Conservation (phyloP, 352 stramenopile species). For the Globisporangium orthogonon region DNA sequence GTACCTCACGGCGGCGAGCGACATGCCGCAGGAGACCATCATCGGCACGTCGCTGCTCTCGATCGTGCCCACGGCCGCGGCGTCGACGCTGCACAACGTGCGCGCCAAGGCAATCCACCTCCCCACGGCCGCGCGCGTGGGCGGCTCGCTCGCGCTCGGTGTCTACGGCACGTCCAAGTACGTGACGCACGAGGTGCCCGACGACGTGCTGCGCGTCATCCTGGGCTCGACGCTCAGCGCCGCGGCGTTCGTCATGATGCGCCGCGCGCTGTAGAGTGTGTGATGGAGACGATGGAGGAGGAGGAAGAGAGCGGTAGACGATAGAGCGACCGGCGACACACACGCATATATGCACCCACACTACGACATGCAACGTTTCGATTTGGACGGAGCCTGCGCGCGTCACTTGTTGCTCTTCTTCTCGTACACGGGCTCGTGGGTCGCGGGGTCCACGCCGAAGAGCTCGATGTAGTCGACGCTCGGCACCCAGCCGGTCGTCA, state of each 20-base stretch:
- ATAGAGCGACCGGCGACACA: background rate
- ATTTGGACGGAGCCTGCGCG: too few species aligned
- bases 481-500: constrained; percentile 79
- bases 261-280: constrained; percentile 42
- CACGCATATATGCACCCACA: too few species aligned
- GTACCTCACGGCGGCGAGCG: constrained; percentile 78
- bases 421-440: constrained; percentile 63
- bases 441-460: constrained; percentile 63
- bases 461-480: constrained; percentile 82
- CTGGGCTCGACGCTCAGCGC: constrained; percentile 61
- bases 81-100: constrained; percentile 78
- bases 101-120: constrained; percentile 75
- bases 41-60: constrained; percentile 81
- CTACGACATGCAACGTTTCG: constrained; percentile 10
- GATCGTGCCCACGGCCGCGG: constrained; percentile 74
- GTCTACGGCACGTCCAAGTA: constrained; percentile 83
- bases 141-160: constrained; percentile 46
- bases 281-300: background rate
- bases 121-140: constrained; percentile 59
- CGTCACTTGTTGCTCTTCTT: constrained; percentile 77
- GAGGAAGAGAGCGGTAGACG: background rate
- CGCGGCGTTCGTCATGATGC: constrained; percentile 78
- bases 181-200: constrained; percentile 68
- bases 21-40: constrained; percentile 81
- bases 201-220: constrained; percentile 69